Percentiles rank a stretch among this genome's conserved stretches.
phyloP scores from a whole-genome alignment of 2,329 filamentous ascomycete genomes.

The Cladorrhinum sp. region DNA sequence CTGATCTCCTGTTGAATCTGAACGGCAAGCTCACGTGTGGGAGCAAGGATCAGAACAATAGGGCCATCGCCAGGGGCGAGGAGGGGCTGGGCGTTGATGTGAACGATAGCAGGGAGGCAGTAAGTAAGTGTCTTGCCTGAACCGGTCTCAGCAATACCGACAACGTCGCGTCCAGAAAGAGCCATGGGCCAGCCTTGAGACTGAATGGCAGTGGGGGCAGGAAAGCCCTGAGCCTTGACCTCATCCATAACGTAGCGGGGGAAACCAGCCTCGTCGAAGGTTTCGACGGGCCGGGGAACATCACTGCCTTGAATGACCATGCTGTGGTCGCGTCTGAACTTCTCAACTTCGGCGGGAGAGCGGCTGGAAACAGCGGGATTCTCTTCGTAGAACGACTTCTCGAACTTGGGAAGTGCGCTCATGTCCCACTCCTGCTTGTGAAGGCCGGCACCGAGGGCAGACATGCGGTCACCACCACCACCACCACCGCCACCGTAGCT shows the following conservation, averaged over 20 bases:
- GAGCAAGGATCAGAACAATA: constrained; percentile 92
- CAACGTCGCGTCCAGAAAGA: constrained; percentile 93
- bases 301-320: constrained; percentile 79
- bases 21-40: constrained; percentile 94
- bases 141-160: constrained; percentile 98
- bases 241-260: constrained; percentile 96
- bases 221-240: constrained; percentile 96
- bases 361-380: constrained; percentile 73
- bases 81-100: constrained; percentile 98
- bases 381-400: constrained; percentile 99
- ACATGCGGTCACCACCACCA: constrained; percentile 90
- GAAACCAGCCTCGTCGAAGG: constrained; percentile 96
- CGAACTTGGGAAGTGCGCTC: constrained; percentile 82
- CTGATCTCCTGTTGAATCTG: constrained; percentile 99
- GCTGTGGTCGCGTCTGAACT: constrained; percentile 79
- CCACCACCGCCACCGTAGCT: constrained; percentile 45
- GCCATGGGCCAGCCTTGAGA: constrained; percentile 99
- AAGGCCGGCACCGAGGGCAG: constrained; percentile 79
- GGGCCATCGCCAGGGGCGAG: constrained; percentile 92
- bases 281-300: constrained; percentile 91
- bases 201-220: constrained; percentile 91
- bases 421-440: constrained; percentile 90
- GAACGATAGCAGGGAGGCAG: constrained; percentile 95
- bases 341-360: constrained; percentile 75
- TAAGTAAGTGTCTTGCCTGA: constrained; percentile 99